Conservation (phyloP, 1,284 basidiomycete species). For the Papiliotrema terrestris region DNA sequence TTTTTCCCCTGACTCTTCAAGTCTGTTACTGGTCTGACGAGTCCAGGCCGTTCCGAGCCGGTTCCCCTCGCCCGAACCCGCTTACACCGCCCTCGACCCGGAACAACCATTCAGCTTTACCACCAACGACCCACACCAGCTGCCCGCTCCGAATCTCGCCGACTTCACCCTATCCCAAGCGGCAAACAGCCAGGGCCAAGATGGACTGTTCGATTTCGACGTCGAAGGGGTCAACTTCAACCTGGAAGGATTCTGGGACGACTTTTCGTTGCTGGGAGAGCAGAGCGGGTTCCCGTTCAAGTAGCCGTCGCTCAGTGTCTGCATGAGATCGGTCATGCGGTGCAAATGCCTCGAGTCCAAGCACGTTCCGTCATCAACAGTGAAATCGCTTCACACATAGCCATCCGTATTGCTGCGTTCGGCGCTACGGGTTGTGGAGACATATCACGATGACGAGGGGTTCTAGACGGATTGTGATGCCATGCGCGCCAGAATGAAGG, state of each 20-base stretch:
- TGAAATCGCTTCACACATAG: too few species aligned
- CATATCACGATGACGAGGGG: too few species aligned
- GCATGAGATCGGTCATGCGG: too few species aligned
- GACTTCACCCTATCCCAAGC: neutral
- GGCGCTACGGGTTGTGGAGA: too few species aligned
- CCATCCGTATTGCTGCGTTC: too few species aligned
- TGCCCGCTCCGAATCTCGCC: neutral
- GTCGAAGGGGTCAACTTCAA: slow-evolving; percentile 40
- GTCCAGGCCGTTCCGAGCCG: slow-evolving; percentile 40
- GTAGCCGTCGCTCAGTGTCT: neutral
- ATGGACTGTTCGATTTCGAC: slow-evolving; percentile 34
- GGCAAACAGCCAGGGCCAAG: neutral
- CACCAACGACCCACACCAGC: neutral
- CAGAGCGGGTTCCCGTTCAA: slow-evolving; percentile 42
- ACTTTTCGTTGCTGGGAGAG: slow-evolving; percentile 41
- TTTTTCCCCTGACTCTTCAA: slow-evolving; percentile 3
- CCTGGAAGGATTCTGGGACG: slow-evolving; percentile 45
- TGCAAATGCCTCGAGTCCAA: too few species aligned
- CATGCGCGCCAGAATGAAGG: too few species aligned
- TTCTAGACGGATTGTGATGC: too few species aligned
- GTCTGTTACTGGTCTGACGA: neutral
- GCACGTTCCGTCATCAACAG: too few species aligned
- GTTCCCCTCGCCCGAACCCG: slow-evolving; percentile 37
- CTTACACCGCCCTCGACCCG: neutral
- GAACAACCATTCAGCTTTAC: neutral